Base-by-base conservation (phyloP, 2,329 filamentous ascomycete species). In the Xylaria arbuscula region DNA sequence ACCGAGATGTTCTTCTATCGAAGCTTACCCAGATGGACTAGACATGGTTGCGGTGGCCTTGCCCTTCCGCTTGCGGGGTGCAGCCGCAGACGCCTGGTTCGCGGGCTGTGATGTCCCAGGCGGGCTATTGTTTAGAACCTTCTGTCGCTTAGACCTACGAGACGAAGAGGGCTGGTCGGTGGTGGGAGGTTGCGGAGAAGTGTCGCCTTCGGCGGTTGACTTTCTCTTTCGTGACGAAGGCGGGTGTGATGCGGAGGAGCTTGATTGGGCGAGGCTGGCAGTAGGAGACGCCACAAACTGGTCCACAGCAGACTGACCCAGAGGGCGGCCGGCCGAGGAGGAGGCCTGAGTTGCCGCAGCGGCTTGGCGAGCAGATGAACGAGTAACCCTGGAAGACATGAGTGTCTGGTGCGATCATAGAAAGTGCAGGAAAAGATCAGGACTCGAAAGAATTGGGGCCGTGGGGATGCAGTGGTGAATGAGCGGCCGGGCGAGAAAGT, bases 321-420 rank as follows among this genome's bases (percentile, higher is more conserved):
- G 76, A 76, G 80, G 74, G 57, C 77, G 72, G 59, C 76, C 77
- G 71, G 78, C 80, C 55, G 84, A 79, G 77, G 83, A 82, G 75
- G 82, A 83, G 82, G 84, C 83, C 78, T 84, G 85, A 79, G 82
- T 88, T 80, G 93, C 91, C 85, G 93, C 93, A 88, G 93, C 92
- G 85, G 93, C 93, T 88, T 93, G 90, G 86, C 94, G 94, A 85
- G 94, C 92, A 82, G 94, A 92, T 78, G 94, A 96, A 86, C 95
- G 93, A 87, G 95, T 98, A 78, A 96, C 90, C 93, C 94, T 98
- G 88, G 90, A 86, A 89, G 93, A 93, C 94, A 97, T 98, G 90
- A 95, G 93, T 91, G 77, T 74, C 74, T 78, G 72, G 67, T 75
- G 74, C 70, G 53, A 67, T 67, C 68, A 69, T 58, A 61, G 57